phyloP scores from a whole-genome alignment of 1,284 basidiomycete species.

The Trichosporon coremiiforme region DNA sequence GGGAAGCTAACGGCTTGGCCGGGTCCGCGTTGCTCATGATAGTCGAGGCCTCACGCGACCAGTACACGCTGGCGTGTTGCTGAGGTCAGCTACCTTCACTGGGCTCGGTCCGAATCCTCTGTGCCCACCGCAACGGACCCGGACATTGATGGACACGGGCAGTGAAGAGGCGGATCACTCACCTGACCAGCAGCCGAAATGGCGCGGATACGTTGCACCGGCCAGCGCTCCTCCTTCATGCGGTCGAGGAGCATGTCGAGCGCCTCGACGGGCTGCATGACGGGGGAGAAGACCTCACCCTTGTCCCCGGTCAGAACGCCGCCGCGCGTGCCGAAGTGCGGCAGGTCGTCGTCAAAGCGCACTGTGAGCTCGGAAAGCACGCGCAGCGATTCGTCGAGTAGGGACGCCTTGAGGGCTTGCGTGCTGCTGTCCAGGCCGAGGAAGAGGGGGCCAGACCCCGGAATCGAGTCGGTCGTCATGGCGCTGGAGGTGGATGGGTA shows the following conservation, averaged over 20 bases:
- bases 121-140: no score
- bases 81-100: slow-evolving; percentile 55
- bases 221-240: no score
- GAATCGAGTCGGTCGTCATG: background rate
- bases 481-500: no score
- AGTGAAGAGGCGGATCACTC: no score
- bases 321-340: slow-evolving; percentile 70
- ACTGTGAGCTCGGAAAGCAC: slow-evolving; percentile 73
- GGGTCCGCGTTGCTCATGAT: no score
- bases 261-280: slow-evolving; percentile 80
- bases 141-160: no score
- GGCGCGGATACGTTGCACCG: slow-evolving; percentile 38
- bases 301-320: slow-evolving; percentile 70
- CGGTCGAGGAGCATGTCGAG: slow-evolving; percentile 74
- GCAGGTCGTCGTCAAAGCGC: slow-evolving; percentile 77
- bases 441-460: slow-evolving; percentile 61
- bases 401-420: slow-evolving; percentile 73
- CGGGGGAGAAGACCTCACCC: slow-evolving; percentile 73
- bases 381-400: slow-evolving; percentile 65
- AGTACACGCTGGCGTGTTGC: slow-evolving; percentile 92
- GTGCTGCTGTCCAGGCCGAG: slow-evolving; percentile 86
- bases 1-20: slow-evolving; percentile 59
- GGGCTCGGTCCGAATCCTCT: no score
- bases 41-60: slow-evolving; percentile 65
- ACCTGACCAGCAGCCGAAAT: slow-evolving; percentile 52